These are phyloP conservation scores for Colletotrichum lini DNA, from an alignment of 2,329 filamentous ascomycete species.

Conservation along the genomic window DNA sequence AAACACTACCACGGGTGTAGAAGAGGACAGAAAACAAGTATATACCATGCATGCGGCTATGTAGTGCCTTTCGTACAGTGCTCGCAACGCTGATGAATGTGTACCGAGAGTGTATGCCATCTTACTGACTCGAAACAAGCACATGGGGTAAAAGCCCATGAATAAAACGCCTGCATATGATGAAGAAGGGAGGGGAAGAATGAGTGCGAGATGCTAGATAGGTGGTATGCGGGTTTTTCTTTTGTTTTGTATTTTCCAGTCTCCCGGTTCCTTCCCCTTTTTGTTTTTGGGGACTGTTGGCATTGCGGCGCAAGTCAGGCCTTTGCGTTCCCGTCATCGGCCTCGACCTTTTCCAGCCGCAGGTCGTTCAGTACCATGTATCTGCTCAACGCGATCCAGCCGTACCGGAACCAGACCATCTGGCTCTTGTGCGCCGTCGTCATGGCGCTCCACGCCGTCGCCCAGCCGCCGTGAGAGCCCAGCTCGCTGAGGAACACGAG, in stretches of 20 bases:
- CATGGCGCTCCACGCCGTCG: conserved; percentile 86
- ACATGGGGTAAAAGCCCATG: background rate
- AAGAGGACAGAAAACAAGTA: background rate
- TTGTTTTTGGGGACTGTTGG: background rate
- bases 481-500: conserved; percentile 82
- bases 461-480: conserved; percentile 67
- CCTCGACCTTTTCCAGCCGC: conserved; percentile 62
- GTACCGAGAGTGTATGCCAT: background rate
- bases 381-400: conserved; percentile 90
- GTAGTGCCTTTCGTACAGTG: background rate
- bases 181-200: background rate
- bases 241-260: background rate
- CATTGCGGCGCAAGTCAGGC: background rate
- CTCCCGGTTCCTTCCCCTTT: background rate
- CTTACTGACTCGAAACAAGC: background rate
- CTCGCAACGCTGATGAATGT: conserved; percentile 14
- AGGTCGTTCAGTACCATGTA: conserved; percentile 98
- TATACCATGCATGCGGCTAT: background rate
- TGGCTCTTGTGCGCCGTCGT: conserved; percentile 91
- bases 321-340: background rate
- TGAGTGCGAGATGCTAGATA: conserved; percentile 21
- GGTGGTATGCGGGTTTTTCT: background rate
- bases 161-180: conserved; percentile 31
- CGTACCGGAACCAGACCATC: conserved; percentile 99
- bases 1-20: too few relatives aligned